Base-by-base conservation (phyloP, 768 basidiomycete species). In the Lentinula boryana region DNA sequence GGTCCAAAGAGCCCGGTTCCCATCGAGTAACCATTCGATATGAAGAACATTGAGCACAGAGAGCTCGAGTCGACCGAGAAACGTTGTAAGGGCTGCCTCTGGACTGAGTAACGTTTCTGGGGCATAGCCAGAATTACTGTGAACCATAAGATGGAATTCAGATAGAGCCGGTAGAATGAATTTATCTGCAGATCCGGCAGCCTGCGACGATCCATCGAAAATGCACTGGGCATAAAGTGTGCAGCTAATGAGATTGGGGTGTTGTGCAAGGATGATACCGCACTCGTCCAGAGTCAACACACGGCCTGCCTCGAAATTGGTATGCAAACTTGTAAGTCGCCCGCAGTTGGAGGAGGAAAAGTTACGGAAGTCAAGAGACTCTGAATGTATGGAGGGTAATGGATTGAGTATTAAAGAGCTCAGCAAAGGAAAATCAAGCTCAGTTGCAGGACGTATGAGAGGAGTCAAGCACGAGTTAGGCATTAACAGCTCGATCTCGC, bases 281-380 rank as follows among this genome's bases (percentile, higher is more conserved):
- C 71, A 76, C 46, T 75, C 70, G 62, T 76, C 72, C 27, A 80
- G 70, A 52, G 71, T 71, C 40, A 74, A 70, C 33, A 75, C 60
- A 31, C 70, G 63, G n/a, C 68, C 64, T 38, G 67, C 65, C 58
- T 75, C 75, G 6, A 74, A 60, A 61, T 72, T 72, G 16, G 80
- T 70, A 65, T 77, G 69, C 9, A 81, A 53, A 18, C 55, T 58
- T 0, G 76, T 73, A 12, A 80, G 67, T 60, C 76, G 78, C n/a
- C 60, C 60, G 77, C 79, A 81, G 38, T 75, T 73, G 35, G 79
- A 66, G 35, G 79, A 66, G 15, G 68, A 66, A 13, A 71, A 50
- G 13, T 63, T 43, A 8, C 64, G 65, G 27, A 75, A 51, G 41
- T 73, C 64, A 43, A 75, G 58, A 31, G 68, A 59, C 10, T 66